Evolutionary conservation across 257 asterid genomes (phyloP), one percentile per base, ranked within the genome.

Genomic region (Solanum etuberosum): DNA sequence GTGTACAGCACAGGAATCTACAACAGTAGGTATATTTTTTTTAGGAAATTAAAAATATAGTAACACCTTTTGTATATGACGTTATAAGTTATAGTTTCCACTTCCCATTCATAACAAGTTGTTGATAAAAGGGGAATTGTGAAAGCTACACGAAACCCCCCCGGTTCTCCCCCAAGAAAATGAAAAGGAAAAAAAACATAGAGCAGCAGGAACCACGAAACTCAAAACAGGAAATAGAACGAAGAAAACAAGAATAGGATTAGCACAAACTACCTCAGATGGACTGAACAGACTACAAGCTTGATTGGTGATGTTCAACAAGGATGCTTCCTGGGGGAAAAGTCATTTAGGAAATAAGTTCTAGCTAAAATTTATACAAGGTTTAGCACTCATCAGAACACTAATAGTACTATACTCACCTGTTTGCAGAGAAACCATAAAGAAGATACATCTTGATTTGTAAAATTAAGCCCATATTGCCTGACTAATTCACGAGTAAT

Each of bases 381-480:
- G 40, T 71, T 67, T 43, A 87, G 87, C 81, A 88, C 84, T 70
- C 81, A 86, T 57, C 43, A 85, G 70, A 89, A 68, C 65, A 42
- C 70, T 63, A 42, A 74, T 51, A 54, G 83, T 34, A 20, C 16
- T 48, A 80, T 21, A n/a, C 18, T 78, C 21, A 97, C 99, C 98
- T 95, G 99, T 88, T 94, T 97, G 93, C 99, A 97, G 40, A 97
- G 93, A 89, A 90, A 93, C 99, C 99, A 97, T 59, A 97, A 89
- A 70, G 98, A 90, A 68, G 98, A 95, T 37, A 91, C 92, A 91
- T 96, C 99, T 87, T 76, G 86, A 67, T 80, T 85, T 29, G 97
- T 93, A 92, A 97, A 94, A 89, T 92, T 94, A 88, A 96, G 91
- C 89, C 96, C 98, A 96, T 93, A 93, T 20, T 96, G 98, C 68